Evolutionary conservation across 139 green algal species (phyloP).

Genomic region (Bryopsis sp.): DNA sequence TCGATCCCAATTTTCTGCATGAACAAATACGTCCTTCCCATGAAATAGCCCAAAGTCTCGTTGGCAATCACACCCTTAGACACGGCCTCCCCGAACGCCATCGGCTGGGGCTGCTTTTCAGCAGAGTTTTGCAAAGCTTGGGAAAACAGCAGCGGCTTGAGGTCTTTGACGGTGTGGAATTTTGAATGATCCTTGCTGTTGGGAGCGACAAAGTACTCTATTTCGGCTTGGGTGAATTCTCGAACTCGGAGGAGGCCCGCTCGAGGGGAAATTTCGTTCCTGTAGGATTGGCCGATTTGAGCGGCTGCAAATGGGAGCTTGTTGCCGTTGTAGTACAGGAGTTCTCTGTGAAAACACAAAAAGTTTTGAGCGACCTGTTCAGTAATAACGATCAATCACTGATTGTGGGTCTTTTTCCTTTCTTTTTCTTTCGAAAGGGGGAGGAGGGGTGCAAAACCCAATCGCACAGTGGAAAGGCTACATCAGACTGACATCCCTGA

Average conservation of each 20-base stretch:
- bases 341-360: conserved; percentile 68
- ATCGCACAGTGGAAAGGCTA: too few species aligned
- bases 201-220: conserved; percentile 97
- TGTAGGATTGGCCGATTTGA: conserved; percentile 93
- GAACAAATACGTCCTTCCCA: conserved; percentile 94
- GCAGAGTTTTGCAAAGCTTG: conserved; percentile 73
- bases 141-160: conserved; percentile 85
- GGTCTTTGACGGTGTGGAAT: conserved; percentile 69
- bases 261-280: conserved; percentile 92
- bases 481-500: too few species aligned
- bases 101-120: conserved; percentile 71
- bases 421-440: too few species aligned
- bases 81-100: conserved; percentile 79
- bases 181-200: conserved; percentile 89
- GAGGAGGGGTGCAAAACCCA: too few species aligned
- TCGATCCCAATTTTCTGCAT: conserved; percentile 77
- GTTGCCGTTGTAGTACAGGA: conserved; percentile 96
- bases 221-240: conserved; percentile 98
- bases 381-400: too few species aligned
- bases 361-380: background rate
- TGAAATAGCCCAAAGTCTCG: conserved; percentile 98
- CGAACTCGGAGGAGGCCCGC: conserved; percentile 89
- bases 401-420: too few species aligned
- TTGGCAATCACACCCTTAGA: conserved; percentile 87
- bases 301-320: conserved; percentile 97